A percentile compares a stretch with the other conserved stretches of the same genome.
Conservation (phyloP, 1,284 basidiomycete genomes). For the Melampsora americana region DNA sequence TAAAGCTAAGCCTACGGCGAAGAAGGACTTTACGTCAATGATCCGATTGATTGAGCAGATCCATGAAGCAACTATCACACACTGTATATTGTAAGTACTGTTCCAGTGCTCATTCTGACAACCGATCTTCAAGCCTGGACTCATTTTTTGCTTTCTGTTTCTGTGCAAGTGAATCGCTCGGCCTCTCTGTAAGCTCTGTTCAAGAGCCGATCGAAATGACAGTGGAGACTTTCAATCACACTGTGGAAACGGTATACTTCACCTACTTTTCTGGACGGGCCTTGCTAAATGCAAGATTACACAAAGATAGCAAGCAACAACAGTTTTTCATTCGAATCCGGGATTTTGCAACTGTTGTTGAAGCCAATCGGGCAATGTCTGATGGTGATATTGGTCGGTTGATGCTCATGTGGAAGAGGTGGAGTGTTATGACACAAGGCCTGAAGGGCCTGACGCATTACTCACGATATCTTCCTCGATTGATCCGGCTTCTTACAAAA, state of each 20-base stretch:
- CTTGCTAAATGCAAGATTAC: too few species aligned
- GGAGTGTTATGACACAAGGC: conserved; percentile 5
- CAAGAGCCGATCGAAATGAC: too few species aligned
- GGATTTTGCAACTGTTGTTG: conserved; percentile 8
- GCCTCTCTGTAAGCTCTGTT: too few species aligned
- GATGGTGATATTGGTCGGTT: conserved; percentile 15
- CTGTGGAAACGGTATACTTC: too few species aligned
- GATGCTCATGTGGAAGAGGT: conserved; percentile 2
- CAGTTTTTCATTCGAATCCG: neutral
- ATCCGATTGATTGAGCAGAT: conserved; percentile 2
- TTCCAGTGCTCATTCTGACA: neutral
- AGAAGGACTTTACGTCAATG: neutral
- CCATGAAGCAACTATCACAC: conserved; percentile 6
- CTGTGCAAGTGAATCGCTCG: too few species aligned
- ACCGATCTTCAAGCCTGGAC: too few species aligned
- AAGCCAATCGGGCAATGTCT: conserved; percentile 6
- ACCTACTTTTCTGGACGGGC: too few species aligned
- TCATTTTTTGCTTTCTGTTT: too few species aligned
- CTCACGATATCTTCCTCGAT: conserved; percentile 6
- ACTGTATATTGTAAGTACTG: neutral
- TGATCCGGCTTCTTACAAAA: neutral
- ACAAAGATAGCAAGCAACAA: too few species aligned
- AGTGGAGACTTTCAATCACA: too few species aligned
- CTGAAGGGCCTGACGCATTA: neutral
- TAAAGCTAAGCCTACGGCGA: too few species aligned